phyloP scores from a whole-genome alignment of 1,139 yeast genomes.

The Candida sp. region DNA sequence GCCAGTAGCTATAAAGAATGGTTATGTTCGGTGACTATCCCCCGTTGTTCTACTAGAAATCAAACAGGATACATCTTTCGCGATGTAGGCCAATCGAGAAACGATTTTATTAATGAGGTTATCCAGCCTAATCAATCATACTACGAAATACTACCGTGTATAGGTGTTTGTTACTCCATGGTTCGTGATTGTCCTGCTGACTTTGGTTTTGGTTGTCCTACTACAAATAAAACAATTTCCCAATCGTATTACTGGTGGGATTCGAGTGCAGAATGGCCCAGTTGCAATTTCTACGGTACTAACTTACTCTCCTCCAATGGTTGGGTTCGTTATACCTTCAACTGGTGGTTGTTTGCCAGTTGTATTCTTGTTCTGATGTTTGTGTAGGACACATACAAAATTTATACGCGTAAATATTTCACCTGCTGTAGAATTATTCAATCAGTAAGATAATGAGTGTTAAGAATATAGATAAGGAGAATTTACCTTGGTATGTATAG shows the following conservation, averaged over 20 bases:
- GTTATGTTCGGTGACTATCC: conserved; percentile 91
- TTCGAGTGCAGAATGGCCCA: conserved; percentile 20
- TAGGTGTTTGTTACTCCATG: conserved; percentile 72
- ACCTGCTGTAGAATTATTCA: too few relatives aligned
- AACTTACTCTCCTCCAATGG: neutral
- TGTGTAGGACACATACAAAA: neutral
- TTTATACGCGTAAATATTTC: neutral
- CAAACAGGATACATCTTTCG: conserved; percentile 48
- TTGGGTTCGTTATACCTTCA: neutral
- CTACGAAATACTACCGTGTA: conserved; percentile 84
- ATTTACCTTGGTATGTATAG: conserved; percentile 40
- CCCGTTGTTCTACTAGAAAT: conserved; percentile 66
- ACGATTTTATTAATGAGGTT: conserved; percentile 49
- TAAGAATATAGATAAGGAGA: conserved; percentile 15
- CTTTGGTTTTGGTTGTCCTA: conserved; percentile 75
- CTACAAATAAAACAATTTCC: conserved; percentile 27
- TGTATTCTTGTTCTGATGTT: neutral
- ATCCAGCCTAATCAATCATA: conserved; percentile 62
- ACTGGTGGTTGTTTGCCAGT: neutral
- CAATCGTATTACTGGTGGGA: conserved; percentile 45
- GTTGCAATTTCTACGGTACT: conserved; percentile 51
- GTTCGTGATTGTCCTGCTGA: conserved; percentile 82
- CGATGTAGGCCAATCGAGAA: conserved; percentile 55
- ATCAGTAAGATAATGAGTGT: neutral
- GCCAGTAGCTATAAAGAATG: conserved; percentile 71